phyloP scores from a whole-genome alignment of 208 protist species.

The Trypanosoma vivax region DNA sequence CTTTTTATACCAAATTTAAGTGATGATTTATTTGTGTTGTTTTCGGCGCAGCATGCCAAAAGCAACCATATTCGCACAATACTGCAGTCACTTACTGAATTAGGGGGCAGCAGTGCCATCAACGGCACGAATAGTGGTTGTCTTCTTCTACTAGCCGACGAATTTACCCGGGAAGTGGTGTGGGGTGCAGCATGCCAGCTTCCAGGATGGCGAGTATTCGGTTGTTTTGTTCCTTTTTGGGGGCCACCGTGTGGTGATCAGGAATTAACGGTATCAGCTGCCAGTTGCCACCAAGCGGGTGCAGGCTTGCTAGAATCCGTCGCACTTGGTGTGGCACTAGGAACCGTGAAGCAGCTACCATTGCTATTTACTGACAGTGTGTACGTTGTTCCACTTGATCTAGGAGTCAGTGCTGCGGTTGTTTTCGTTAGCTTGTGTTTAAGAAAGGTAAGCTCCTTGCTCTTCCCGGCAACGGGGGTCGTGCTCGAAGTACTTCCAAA shows the following conservation, averaged over 20 bases:
- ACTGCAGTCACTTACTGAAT: background rate
- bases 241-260: slow-evolving; percentile 51
- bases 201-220: slow-evolving; percentile 10
- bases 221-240: slow-evolving; percentile 25
- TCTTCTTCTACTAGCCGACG: slow-evolving; percentile 28
- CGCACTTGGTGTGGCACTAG: slow-evolving; percentile 49
- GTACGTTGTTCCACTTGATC: slow-evolving; percentile 53
- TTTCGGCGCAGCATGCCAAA: slow-evolving; percentile 8
- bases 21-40: slow-evolving; percentile 18
- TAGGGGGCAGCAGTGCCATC: background rate
- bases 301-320: slow-evolving; percentile 33
- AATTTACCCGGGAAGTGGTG: slow-evolving; percentile 13
- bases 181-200: background rate
- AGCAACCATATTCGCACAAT: slow-evolving; percentile 4
- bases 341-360: slow-evolving; percentile 39
- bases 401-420: slow-evolving; percentile 47
- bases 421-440: background rate
- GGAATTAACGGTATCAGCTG: slow-evolving; percentile 19
- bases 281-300: slow-evolving; percentile 11
- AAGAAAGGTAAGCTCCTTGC: background rate
- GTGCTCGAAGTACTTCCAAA: background rate
- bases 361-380: slow-evolving; percentile 28
- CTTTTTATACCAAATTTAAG: slow-evolving; percentile 11
- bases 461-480: slow-evolving; percentile 2
- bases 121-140: background rate